Evolutionary conservation across 2,329 filamentous ascomycete genomes (phyloP).

Genomic region (Sporothrix pallida): DNA sequence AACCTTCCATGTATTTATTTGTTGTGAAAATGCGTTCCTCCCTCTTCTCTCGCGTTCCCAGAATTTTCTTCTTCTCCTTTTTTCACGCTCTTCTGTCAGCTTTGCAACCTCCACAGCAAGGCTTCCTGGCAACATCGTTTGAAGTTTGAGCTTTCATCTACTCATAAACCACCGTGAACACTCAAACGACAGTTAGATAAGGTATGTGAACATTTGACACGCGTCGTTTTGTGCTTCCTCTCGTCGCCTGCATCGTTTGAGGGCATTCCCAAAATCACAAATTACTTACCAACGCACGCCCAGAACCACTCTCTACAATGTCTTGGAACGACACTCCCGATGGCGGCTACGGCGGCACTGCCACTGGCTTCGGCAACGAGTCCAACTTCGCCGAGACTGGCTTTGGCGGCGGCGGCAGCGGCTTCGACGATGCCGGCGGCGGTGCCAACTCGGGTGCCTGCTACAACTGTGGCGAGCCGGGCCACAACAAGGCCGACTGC

Average conservation of each 20-base stretch:
- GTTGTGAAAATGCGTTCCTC: not conserved
- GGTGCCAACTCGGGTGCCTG: constrained; percentile 52
- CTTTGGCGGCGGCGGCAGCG: not conserved
- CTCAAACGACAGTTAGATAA: not conserved
- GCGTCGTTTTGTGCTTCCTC: too few species aligned
- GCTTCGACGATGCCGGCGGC: constrained; percentile 37
- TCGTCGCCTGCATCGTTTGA: not conserved
- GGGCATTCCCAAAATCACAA: too few species aligned
- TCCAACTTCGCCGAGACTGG: constrained; percentile 56
- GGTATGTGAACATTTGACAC: not conserved
- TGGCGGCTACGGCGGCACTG: not conserved
- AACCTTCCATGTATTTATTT: constrained; percentile 3
- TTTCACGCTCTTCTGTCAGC: not conserved
- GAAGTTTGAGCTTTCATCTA: not conserved
- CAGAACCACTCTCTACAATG: not conserved
- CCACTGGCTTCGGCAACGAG: not conserved
- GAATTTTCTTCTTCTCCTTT: not conserved
- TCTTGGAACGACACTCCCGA: constrained; percentile 2
- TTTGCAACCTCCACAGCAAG: not conserved
- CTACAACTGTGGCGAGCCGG: constrained; percentile 63
- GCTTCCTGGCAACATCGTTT: not conserved
- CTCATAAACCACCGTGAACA: not conserved
- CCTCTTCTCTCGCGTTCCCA: not conserved
- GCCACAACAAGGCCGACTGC: constrained; percentile 69
- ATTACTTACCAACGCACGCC: not conserved